These are phyloP conservation scores for Rhizophlyctis rosea DNA, from an alignment of 192 early-diverging fungal species.

Conservation along the genomic window DNA sequence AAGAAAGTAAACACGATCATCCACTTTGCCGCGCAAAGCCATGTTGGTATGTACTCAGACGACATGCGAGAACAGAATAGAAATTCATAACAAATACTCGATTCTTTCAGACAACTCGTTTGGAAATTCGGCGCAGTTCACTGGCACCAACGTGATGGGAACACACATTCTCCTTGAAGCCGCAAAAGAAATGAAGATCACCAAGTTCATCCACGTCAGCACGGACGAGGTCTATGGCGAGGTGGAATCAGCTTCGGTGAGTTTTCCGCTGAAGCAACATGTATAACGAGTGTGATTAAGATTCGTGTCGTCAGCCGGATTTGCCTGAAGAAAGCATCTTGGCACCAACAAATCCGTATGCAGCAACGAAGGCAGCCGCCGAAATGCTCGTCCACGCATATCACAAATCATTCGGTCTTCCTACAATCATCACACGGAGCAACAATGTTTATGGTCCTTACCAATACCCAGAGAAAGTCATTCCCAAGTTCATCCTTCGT, in stretches of 20 bases:
- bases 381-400: conserved; percentile 75
- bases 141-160: conserved; percentile 74
- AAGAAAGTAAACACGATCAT: conserved; percentile 70
- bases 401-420: conserved; percentile 71
- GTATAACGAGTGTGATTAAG: no score
- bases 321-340: conserved; percentile 60
- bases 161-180: conserved; percentile 79
- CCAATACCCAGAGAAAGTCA: conserved; percentile 84
- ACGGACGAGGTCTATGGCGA: conserved; percentile 87
- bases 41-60: conserved; percentile 51
- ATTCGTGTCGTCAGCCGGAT: conserved; percentile 46
- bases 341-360: conserved; percentile 75
- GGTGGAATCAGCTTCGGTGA: conserved; percentile 48
- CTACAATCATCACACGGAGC: conserved; percentile 73
- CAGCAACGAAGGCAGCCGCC: conserved; percentile 83
- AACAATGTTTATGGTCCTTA: conserved; percentile 81
- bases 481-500: conserved; percentile 76
- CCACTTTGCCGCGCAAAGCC: conserved; percentile 79
- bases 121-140: conserved; percentile 77
- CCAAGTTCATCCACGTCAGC: conserved; percentile 70
- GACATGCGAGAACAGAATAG: background rate
- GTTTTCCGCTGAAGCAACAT: no score
- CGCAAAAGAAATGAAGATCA: conserved; percentile 48
- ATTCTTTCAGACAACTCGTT: conserved; percentile 66
- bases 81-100: background rate